Evolutionary conservation across 2,329 filamentous ascomycete species (phyloP), one percentile per base, ranked within the genome.

Genomic region (Botryotinia calthae): DNA sequence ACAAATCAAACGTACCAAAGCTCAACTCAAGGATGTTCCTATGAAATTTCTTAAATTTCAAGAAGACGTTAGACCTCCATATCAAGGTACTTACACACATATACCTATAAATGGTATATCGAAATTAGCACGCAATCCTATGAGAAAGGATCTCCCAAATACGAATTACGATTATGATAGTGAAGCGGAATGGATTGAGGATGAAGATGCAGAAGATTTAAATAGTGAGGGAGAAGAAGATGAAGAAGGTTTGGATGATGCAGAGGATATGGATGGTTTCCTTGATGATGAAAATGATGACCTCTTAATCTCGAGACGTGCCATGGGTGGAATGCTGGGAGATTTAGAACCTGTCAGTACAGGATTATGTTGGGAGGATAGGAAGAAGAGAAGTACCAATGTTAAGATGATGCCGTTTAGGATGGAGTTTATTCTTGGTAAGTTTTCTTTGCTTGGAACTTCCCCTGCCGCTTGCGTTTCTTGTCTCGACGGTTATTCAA

Each of bases 161-260:
- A 86, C 92, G 6, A 86, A 93, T 77, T 97, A 97, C 80, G 93
- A 94, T 76, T 94, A 95, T 79, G 93, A 96, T 79, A 95, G 93
- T 4, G 93, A 97, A 81, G 92, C 89, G 9, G 93, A 96, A 80
- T 97, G 93, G 93, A 86, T 90, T 65, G 91, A 94, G 79, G 87
- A 87, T 76, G 93, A 94, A 56, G 80, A 80, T 74, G 87, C 86
- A 20, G 88, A 89, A 74, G 87, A 89, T 73, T 79, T 87, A 12
- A 81, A 84, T 62, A 85, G 84, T 44, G 88, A 91, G 44, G 91
- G 91, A 40, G 91, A 92, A 61, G 90, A 92, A 67, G 86, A 93
- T 4, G 90, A 89, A 22, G 87, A 90, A 3, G 84, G 90, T 31
- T 90, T 92, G 14, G 86, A 87, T 42, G 88, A 87, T 90, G 90